Percentiles rank a stretch among this genome's conserved stretches.
Evolutionary conservation across 2,329 filamentous ascomycete species (phyloP).

Genomic region (Blastomyces silverae): DNA sequence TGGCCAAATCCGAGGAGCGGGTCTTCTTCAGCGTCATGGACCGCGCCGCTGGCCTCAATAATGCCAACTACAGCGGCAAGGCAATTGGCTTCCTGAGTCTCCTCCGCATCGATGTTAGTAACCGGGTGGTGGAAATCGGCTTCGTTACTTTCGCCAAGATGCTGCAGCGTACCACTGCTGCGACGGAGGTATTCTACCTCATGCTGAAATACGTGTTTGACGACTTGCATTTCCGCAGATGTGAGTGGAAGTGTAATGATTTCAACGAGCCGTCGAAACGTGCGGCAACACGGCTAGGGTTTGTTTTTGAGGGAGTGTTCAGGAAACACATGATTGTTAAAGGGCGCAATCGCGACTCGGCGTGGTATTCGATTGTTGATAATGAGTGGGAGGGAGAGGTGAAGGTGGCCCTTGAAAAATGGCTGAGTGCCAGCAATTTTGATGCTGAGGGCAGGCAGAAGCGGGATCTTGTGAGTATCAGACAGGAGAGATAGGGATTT

Average conservation of each 20-base stretch:
- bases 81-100: constrained; percentile 40
- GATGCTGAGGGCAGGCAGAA: constrained; percentile 49
- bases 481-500: constrained; percentile 16
- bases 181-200: constrained; percentile 55
- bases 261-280: constrained; percentile 50
- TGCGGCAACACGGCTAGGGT: constrained; percentile 54
- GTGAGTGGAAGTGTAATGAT: constrained; percentile 60
- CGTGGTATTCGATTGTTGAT: constrained; percentile 54
- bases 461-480: constrained; percentile 39
- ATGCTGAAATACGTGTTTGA: constrained; percentile 51
- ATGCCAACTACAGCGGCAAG: constrained; percentile 26
- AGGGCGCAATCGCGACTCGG: constrained; percentile 52
- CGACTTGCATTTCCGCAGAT: constrained; percentile 48
- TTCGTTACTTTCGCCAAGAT: constrained; percentile 46
- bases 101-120: constrained; percentile 44
- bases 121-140: constrained; percentile 54
- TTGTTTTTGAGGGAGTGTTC: constrained; percentile 54
- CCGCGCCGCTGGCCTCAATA: constrained; percentile 24
- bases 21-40: constrained; percentile 45
- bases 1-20: constrained; percentile 30
- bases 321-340: constrained; percentile 56
- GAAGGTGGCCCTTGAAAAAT: constrained; percentile 46
- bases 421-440: constrained; percentile 53
- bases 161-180: constrained; percentile 49
- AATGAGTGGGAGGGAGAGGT: constrained; percentile 50